Percentiles rank a stretch among this genome's conserved stretches.
phyloP scores from a whole-genome alignment of 768 basidiomycete genomes.

The Lactarius tabidus region DNA sequence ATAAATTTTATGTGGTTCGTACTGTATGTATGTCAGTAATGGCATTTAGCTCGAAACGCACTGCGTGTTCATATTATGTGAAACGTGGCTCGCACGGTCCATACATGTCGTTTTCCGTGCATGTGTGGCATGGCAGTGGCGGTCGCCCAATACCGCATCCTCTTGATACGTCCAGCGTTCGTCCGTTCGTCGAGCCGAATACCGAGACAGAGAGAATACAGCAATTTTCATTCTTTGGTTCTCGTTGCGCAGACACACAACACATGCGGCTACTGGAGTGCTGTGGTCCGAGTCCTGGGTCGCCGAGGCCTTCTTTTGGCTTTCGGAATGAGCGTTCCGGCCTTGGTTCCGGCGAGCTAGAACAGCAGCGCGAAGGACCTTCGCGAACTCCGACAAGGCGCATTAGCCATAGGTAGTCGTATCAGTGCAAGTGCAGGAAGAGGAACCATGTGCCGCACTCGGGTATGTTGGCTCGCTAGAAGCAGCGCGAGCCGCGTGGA shows the following conservation, averaged over 20 bases:
- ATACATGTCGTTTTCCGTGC: conserved; percentile 10
- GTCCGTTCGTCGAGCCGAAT: conserved; percentile 1
- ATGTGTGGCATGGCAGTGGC: not conserved
- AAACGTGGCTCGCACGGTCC: not conserved
- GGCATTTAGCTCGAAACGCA: not conserved
- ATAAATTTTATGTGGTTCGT: too few species aligned
- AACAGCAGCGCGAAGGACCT: not conserved
- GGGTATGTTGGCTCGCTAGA: not conserved
- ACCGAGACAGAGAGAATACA: not conserved
- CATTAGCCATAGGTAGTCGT: conserved; percentile 11
- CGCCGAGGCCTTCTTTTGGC: not conserved
- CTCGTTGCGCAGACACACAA: not conserved
- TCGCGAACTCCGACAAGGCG: not conserved
- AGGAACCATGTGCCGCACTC: not conserved
- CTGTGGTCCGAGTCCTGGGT: not conserved
- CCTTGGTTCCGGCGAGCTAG: too few species aligned
- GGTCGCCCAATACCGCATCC: not conserved
- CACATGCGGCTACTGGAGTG: not conserved
- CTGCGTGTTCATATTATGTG: not conserved
- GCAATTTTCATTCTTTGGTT: not conserved
- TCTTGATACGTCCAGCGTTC: not conserved
- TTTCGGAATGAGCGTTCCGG: conserved; percentile 7
- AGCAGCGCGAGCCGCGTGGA: not conserved
- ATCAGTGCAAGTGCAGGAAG: not conserved
- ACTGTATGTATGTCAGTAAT: not conserved